Evolutionary conservation across 2,329 filamentous ascomycete genomes (phyloP).

Genomic region (Aspergillus calidoustus): DNA sequence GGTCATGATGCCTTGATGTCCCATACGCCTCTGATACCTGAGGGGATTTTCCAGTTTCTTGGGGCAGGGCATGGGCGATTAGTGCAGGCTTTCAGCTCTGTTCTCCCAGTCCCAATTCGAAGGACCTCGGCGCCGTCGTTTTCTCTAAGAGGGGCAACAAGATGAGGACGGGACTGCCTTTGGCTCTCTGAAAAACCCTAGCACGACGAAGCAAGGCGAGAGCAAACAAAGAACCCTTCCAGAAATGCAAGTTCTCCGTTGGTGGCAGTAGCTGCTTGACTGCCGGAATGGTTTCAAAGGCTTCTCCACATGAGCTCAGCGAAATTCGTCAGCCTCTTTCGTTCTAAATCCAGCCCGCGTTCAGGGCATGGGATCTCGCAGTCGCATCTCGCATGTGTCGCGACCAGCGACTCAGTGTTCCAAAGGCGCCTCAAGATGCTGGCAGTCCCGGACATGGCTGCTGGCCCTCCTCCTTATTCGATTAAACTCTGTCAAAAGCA

Average conservation of each 20-base stretch:
- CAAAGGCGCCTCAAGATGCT: neutral
- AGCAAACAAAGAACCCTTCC: neutral
- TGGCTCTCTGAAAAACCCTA: neutral
- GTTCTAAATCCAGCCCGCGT: neutral
- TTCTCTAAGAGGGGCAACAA: neutral
- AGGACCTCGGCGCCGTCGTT: neutral
- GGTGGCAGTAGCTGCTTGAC: neutral
- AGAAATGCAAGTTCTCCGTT: neutral
- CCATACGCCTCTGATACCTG: neutral
- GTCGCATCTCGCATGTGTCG: slow-evolving; percentile 6
- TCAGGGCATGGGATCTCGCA: slow-evolving; percentile 5
- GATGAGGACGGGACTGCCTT: neutral
- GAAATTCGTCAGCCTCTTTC: slow-evolving; percentile 10
- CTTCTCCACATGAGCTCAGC: slow-evolving; percentile 13
- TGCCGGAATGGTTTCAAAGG: neutral
- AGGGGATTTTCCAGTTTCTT: neutral
- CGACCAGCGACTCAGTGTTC: neutral
- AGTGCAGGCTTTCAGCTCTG: slow-evolving; percentile 11
- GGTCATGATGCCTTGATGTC: slow-evolving; percentile 10
- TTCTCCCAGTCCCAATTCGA: neutral
- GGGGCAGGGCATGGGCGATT: neutral
- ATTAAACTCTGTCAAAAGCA: slow-evolving; percentile 9
- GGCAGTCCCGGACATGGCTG: neutral
- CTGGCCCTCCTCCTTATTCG: slow-evolving; percentile 9
- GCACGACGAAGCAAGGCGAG: neutral